Conservation (phyloP, 176 grass and related monocot genomes). For the Eleusine coracana region DNA sequence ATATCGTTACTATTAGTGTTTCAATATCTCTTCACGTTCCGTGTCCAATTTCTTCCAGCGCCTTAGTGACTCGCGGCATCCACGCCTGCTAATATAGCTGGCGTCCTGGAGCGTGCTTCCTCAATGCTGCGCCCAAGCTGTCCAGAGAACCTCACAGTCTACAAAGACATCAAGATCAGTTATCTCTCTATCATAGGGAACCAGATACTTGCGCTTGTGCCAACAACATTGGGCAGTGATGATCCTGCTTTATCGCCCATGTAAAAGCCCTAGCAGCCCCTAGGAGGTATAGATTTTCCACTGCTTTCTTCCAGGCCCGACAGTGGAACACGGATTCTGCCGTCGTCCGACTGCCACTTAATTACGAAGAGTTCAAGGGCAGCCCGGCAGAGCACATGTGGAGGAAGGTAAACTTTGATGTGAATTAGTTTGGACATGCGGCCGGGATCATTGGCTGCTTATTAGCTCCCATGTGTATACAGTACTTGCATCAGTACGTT, state of each 20-base stretch:
- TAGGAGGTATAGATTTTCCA: not conserved
- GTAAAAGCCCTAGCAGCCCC: slow-evolving; percentile 9
- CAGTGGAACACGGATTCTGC: not conserved
- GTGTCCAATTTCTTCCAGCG: slow-evolving; percentile 37
- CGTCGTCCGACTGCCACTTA: too few relatives aligned
- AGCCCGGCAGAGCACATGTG: too few relatives aligned
- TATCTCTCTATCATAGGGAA: slow-evolving; percentile 52
- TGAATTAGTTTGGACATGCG: too few relatives aligned
- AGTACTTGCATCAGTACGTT: too few relatives aligned
- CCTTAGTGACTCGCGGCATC: slow-evolving; percentile 45
- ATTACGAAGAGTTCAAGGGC: too few relatives aligned
- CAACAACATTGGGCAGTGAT: slow-evolving; percentile 47
- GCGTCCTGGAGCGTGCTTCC: slow-evolving; percentile 54
- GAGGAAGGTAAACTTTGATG: too few relatives aligned
- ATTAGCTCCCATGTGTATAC: too few relatives aligned
- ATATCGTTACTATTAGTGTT: slow-evolving; percentile 9
- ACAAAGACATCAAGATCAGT: slow-evolving; percentile 60
- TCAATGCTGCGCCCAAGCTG: slow-evolving; percentile 54
- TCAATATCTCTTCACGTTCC: not conserved
- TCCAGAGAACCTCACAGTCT: slow-evolving; percentile 52
- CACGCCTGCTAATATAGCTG: slow-evolving; percentile 40
- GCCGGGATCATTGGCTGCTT: too few relatives aligned
- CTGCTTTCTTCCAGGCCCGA: not conserved
- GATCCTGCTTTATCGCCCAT: slow-evolving; percentile 13
- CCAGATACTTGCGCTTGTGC: slow-evolving; percentile 83